Base-by-base conservation (phyloP, 1,139 yeast genomes). In the Scheffersomyces stambukii region DNA sequence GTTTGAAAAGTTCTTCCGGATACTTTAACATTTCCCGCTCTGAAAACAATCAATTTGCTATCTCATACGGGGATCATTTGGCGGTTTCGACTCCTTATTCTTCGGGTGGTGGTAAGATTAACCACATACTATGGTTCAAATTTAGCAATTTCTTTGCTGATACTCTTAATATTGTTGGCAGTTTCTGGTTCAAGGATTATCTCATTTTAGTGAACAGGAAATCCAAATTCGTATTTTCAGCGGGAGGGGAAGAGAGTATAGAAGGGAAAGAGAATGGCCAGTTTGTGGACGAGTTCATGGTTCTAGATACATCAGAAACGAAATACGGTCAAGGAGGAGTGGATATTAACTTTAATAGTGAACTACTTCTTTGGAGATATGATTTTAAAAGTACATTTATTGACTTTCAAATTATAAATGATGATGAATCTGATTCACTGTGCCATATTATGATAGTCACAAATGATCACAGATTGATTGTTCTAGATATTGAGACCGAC, bases 91-190 rank as follows among this genome's bases (percentile, higher is more conserved):
- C 71, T 1, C 70, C 72, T 1, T 48, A 40, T 23, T 42, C 41
- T 12, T 42, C 45, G 2, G 48, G 52, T 2, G 52, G 50, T 6
- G 42, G 40, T 12, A 52, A 52, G 19, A 38, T 45, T 8, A 58
- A 60, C 36, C 72, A 66, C 33, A 42, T 60, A 4, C 38, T 65
- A 9, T 67, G 74, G 74, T 65, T 54, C 38, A 60, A 60, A 35
- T 64, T 63, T 32, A 50, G 50, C 22, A 59, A 61, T 36, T 55
- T 53, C 36, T 54, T 50, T 24, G 43, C 57, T 32, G 68, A 60
- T 21, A 35, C 54, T 2, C 46, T 64, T 33, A 64, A 64, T 31
- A 54, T 67, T 5, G 44, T 60, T 2, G 38, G 53, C 29, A 70
- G 64, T 30, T 48, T 63, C 27, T 62, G 65, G 64, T 58, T 50